Evolutionary conservation across 2,329 filamentous ascomycete species (phyloP), one percentile per base, ranked within the genome.

Genomic region (Orbilia oligospora): DNA sequence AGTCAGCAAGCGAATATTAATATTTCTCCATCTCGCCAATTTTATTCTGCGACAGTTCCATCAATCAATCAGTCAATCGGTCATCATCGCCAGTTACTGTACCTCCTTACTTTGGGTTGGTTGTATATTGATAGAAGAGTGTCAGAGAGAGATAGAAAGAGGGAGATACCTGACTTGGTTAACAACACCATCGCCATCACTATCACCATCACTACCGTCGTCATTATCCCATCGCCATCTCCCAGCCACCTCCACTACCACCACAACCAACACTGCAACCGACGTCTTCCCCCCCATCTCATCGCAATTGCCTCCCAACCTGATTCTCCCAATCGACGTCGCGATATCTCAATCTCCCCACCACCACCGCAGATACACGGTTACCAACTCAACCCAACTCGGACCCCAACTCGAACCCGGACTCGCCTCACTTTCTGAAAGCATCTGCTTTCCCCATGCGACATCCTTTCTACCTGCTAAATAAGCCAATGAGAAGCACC

Each of bases 1-100:
- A 58, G 24, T 64, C 18, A 49, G 27, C 64, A 30, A 55, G 33
- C 63, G 49, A 49, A 49, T 69, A 56, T 48, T 64, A 65, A 65
- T 73, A 73, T 67, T 73, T 36, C n/a, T 49, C 48, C 22, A 41
- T 56, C 24, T 55, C 69, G 61, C 69, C 58, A 71, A 70, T 61
- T 41, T n/a, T 12, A 2, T 58, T 58, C 53, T 58, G 53, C 53
- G 53, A 56, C 53, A 38, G n/a, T 27, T 61, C 41, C 46, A 38
- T 41, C 44, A 27, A 18, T 38, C 38, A 36, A 36, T 46, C 41
- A 30, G 6, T 30, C 27, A 30, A 30, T 30, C 6, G 27, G 6
- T 20, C 44, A 20, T 10, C n/a, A n/a, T 46, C 44, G 44, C 44
- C 44, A 18, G 18, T 69, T 51, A 33, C n/a, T n/a, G n/a, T n/a